Conservation (phyloP, 1,284 basidiomycete genomes). For the Ganoderma meredithae region DNA sequence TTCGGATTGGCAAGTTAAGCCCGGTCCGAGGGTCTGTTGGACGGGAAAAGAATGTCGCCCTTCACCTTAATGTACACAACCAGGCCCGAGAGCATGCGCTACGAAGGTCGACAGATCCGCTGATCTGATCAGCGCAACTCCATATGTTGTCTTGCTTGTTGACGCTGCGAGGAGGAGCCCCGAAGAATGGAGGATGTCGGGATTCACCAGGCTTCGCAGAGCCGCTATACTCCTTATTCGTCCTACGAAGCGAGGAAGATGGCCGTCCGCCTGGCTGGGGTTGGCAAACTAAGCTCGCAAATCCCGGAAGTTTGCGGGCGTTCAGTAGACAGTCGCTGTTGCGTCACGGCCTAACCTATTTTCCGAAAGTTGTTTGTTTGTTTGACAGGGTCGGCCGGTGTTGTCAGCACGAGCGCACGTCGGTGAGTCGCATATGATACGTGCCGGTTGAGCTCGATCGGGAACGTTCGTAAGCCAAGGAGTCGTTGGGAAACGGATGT, state of each 20-base stretch:
- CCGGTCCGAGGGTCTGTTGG: not conserved
- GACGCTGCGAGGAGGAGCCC: not conserved
- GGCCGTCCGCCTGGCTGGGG: not conserved
- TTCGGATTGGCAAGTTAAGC: not conserved
- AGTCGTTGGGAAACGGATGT: not conserved
- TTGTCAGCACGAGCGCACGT: conserved; percentile 6
- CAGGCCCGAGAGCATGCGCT: not conserved
- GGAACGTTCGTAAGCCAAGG: not conserved
- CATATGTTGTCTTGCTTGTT: not conserved
- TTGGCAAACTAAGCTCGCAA: not conserved
- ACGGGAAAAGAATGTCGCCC: not conserved
- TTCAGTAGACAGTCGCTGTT: not conserved
- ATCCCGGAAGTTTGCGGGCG: not conserved
- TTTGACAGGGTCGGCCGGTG: conserved; percentile 1
- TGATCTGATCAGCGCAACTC: not conserved
- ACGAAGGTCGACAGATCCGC: not conserved
- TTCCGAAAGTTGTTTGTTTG: conserved; percentile 2
- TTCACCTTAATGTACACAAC: not conserved
- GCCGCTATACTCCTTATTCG: not conserved
- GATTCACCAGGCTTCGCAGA: not conserved
- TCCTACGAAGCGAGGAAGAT: not conserved
- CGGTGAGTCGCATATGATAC: not conserved
- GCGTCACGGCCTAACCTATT: not conserved
- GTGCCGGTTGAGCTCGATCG: not conserved
- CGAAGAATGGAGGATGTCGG: not conserved